Conservation (phyloP, 306 rosid species). For the Trichosanthes cucumerina region DNA sequence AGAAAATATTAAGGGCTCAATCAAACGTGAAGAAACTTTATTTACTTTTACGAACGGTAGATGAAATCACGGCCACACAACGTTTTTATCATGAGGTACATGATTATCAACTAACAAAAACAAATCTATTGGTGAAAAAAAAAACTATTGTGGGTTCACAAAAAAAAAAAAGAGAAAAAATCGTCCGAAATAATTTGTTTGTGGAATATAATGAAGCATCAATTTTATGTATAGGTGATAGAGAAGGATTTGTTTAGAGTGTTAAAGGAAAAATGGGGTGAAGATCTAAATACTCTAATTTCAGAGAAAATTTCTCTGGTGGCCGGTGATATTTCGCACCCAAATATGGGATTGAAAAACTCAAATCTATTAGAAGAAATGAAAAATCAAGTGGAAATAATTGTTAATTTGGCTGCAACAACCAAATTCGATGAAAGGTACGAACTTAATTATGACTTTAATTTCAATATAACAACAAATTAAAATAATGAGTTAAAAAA, state of each 20-base stretch:
- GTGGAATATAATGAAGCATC: background rate
- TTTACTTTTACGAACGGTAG: constrained; percentile 57
- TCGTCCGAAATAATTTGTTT: background rate
- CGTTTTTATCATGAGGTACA: constrained; percentile 56
- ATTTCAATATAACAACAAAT: background rate
- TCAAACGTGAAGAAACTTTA: constrained; percentile 67
- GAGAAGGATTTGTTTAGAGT: constrained; percentile 53
- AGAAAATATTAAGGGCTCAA: constrained; percentile 66
- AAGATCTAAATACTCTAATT: constrained; percentile 23
- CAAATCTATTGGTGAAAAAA: too few species aligned
- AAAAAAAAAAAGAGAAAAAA: too few species aligned
- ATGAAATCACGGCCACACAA: constrained; percentile 34
- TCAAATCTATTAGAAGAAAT: constrained; percentile 34
- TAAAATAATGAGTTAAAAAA: background rate
- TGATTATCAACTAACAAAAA: background rate
- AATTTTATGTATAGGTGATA: constrained; percentile 25
- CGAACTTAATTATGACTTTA: too few species aligned
- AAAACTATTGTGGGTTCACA: too few species aligned
- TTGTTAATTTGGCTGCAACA: constrained; percentile 66
- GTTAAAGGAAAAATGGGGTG: constrained; percentile 47
- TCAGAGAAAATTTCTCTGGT: constrained; percentile 45
- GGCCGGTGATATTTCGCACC: constrained; percentile 44
- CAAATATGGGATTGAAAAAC: constrained; percentile 46
- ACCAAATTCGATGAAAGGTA: constrained; percentile 80
- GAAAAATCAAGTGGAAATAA: constrained; percentile 31